These are phyloP conservation scores for Salvia rosmarinus DNA, from an alignment of 257 asterid species.

Conservation along the genomic window DNA sequence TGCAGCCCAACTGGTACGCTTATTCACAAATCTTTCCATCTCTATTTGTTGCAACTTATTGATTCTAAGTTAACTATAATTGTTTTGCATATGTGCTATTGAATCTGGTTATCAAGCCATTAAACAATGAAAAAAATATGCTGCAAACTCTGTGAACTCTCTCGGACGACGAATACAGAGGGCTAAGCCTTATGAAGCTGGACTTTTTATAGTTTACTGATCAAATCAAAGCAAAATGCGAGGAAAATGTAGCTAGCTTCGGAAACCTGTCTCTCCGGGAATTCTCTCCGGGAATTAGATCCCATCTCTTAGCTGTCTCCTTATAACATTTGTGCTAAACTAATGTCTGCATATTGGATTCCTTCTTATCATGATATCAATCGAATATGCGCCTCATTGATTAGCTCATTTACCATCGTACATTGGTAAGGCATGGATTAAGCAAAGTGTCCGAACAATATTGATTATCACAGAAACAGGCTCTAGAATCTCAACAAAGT, in stretches of 20 bases:
- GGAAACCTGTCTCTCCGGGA: background rate
- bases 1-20: slow-evolving; percentile 94
- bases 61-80: slow-evolving; percentile 16
- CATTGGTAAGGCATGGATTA: no score
- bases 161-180: background rate
- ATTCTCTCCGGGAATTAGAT: slow-evolving; percentile 12
- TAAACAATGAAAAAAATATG: slow-evolving; percentile 15
- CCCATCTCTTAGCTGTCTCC: background rate
- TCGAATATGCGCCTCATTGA: background rate
- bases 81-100: background rate
- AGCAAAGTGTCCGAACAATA: no score
- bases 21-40: slow-evolving; percentile 21
- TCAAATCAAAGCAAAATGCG: slow-evolving; percentile 4
- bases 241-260: background rate
- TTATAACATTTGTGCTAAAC: background rate
- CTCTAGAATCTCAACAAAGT: no score
- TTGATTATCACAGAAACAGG: no score
- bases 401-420: background rate
- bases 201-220: background rate
- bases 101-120: background rate
- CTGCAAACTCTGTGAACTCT: background rate
- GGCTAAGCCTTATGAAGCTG: background rate
- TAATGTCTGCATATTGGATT: background rate
- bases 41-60: background rate
- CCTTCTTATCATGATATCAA: background rate